phyloP scores from a whole-genome alignment of 2,329 filamentous ascomycete species.

The Pyrenophora tritici-repentis region DNA sequence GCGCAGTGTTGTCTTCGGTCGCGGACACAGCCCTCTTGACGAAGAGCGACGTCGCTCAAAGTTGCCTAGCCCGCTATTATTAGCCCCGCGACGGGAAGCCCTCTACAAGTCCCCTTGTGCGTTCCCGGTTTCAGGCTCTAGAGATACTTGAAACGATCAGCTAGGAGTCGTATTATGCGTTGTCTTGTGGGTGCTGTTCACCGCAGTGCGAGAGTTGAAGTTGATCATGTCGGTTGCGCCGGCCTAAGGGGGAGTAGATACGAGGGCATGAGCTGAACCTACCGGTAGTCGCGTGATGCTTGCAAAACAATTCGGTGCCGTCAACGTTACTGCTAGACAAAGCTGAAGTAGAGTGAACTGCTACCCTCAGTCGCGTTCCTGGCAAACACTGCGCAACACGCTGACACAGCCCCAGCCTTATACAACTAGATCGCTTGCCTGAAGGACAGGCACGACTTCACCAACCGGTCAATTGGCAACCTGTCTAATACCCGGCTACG shows the following conservation, averaged over 20 bases:
- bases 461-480: slow-evolving; percentile 7
- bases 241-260: slow-evolving; percentile 1
- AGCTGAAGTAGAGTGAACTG: slow-evolving; percentile 12
- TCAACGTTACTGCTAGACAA: slow-evolving; percentile 8
- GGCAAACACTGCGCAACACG: slow-evolving; percentile 7
- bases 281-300: slow-evolving; percentile 4
- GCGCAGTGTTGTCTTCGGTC: slow-evolving; percentile 28
- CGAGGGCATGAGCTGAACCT: neutral
- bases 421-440: slow-evolving; percentile 9
- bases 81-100: slow-evolving; percentile 13
- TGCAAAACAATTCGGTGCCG: neutral
- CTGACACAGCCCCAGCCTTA: slow-evolving; percentile 20
- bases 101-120: slow-evolving; percentile 14
- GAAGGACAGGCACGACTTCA: slow-evolving; percentile 5
- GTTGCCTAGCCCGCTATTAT: slow-evolving; percentile 16
- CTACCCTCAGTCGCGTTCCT: slow-evolving; percentile 3
- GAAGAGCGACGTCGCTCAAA: slow-evolving; percentile 19
- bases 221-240: neutral
- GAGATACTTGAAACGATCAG: slow-evolving; percentile 24
- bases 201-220: slow-evolving; percentile 1
- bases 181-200: slow-evolving; percentile 7
- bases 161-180: slow-evolving; percentile 20
- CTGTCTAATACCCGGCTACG: slow-evolving; percentile 10
- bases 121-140: slow-evolving; percentile 30
- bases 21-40: slow-evolving; percentile 17